These are phyloP conservation scores for carrot (Daucus carota) DNA, from an alignment of 129 eudicot genomes.

Conservation along the genomic window DNA sequence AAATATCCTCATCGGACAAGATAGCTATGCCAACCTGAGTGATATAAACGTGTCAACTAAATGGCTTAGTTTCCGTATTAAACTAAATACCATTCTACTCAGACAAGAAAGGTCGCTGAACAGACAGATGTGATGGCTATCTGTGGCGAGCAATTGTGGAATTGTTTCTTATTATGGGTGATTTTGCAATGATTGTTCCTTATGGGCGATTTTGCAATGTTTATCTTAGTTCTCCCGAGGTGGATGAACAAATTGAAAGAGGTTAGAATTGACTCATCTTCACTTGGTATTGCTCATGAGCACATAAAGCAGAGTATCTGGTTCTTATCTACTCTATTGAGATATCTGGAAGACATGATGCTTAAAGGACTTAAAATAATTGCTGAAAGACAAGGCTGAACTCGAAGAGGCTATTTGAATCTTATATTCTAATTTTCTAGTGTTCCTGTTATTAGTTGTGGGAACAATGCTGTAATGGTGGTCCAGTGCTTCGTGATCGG, in stretches of 20 bases:
- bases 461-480: slow-evolving; percentile 8
- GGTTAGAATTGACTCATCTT: slow-evolving; percentile 16
- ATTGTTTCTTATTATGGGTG: neutral
- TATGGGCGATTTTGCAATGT: neutral
- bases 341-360: slow-evolving; percentile 24
- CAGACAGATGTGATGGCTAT: neutral
- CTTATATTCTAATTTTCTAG: neutral
- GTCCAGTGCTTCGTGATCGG: slow-evolving; percentile 1
- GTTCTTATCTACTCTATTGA: slow-evolving; percentile 47
- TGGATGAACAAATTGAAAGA: slow-evolving; percentile 2
- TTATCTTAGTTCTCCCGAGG: neutral
- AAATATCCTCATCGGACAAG: neutral
- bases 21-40: neutral
- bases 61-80: neutral
- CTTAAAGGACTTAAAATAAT: slow-evolving; percentile 17
- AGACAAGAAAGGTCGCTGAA: neutral
- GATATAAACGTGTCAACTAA: neutral
- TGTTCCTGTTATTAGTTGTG: slow-evolving; percentile 4
- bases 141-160: neutral
- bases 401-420: neutral
- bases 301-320: slow-evolving; percentile 37
- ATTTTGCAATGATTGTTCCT: neutral
- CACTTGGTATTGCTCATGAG: slow-evolving; percentile 10
- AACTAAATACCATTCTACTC: neutral
- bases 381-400: slow-evolving; percentile 5